Base-by-base conservation (phyloP, 176 grass and related monocot genomes). In the Ensete ventricosum region DNA sequence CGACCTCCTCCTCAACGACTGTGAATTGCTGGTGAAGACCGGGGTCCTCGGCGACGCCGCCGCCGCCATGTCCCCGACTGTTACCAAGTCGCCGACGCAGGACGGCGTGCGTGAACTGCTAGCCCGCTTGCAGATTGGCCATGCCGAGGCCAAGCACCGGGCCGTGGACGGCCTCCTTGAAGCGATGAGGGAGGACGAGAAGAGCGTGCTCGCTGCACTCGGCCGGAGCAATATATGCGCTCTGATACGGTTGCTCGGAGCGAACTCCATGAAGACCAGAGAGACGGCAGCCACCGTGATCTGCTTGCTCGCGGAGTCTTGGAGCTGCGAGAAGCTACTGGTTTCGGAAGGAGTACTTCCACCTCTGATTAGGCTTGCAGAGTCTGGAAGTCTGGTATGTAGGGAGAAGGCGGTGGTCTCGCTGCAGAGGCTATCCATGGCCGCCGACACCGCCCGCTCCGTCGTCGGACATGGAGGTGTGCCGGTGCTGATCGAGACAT, bases 1-100 rank as follows among this genome's bases (percentile, higher is more conserved):
- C 67, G 95, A 93, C 59, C 88, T 98, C 1, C 87, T 91, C 81
- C 88, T 98, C 66, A 53, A 84, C 16, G 95, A 98, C 14, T 98
- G 95, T 14, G 73, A 73, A 9, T 86, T 98, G 14, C 88, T 98
- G 9, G 80, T 98, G 73, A 98, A 98, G 87, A 98, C 94, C 0
- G 94, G 94, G 0, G 94, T 93, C 9, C 78, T 98, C 8, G 85
- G 83, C 1, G 94, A 91, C 60, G 84, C 80, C n/a, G 80, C n/a
- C n/a, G n/a, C 75, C 13, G 17, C 43, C 34, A 6, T 43, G 16
- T 64, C 77, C 81, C 10, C 69, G 17, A 9, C 11, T 2, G 17
- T 17, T n/a, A 19, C 57, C 17, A 17, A n/a, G 0, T 14, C 14
- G 57, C 7, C 16, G 57, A 14, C 3, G 64, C 14, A 34, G 0